These are phyloP conservation scores for Datisca glomerata DNA, from an alignment of 306 rosid genomes.

Conservation along the genomic window DNA sequence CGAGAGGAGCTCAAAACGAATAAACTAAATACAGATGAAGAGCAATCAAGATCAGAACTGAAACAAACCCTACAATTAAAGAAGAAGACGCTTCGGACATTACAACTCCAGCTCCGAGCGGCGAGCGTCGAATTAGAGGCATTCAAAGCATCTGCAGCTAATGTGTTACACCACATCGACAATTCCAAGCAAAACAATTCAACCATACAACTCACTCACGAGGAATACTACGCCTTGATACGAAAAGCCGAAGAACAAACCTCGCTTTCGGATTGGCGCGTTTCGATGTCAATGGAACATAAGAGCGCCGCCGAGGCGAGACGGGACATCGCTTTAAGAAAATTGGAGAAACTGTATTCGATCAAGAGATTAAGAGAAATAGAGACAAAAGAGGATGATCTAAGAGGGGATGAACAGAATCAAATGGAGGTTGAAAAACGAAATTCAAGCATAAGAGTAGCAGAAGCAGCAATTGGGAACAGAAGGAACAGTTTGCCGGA, in stretches of 20 bases:
- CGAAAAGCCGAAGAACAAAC: constrained; percentile 26
- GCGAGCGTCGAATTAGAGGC: constrained; percentile 30
- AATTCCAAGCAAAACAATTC: constrained; percentile 15
- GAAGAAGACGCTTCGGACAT: constrained; percentile 21
- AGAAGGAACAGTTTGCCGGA: constrained; percentile 6
- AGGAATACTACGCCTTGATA: constrained; percentile 24
- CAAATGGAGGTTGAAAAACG: constrained; percentile 2
- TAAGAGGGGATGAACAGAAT: neutral
- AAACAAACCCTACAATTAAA: constrained; percentile 21
- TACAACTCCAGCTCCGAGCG: constrained; percentile 34
- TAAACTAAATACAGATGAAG: constrained; percentile 16
- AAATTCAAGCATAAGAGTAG: constrained; percentile 11
- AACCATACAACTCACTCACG: constrained; percentile 20
- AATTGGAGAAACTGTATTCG: constrained; percentile 20
- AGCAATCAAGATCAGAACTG: constrained; percentile 10
- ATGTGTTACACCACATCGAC: constrained; percentile 22
- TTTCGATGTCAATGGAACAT: constrained; percentile 20
- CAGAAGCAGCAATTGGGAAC: neutral
- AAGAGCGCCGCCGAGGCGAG: constrained; percentile 34
- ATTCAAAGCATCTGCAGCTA: constrained; percentile 21
- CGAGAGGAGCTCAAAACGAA: constrained; percentile 20
- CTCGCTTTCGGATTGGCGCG: constrained; percentile 22
- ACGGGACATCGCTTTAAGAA: constrained; percentile 27
- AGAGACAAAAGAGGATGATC: constrained; percentile 11
- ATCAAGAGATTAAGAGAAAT: constrained; percentile 6